Evolutionary conservation across 768 basidiomycete species (phyloP).

Genomic region (Dioszegia aurantiaca): DNA sequence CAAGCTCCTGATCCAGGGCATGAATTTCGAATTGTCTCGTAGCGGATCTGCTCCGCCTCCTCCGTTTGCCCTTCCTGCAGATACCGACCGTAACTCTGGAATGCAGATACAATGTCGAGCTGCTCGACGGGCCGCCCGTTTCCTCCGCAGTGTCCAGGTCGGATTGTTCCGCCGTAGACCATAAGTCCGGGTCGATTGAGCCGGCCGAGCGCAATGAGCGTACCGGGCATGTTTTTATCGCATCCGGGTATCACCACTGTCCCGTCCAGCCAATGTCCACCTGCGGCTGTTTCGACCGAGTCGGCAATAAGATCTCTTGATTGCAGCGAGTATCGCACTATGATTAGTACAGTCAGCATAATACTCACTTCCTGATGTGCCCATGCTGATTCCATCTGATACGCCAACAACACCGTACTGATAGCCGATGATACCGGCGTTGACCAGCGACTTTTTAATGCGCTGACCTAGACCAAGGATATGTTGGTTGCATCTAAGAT

Average conservation of each 20-base stretch:
- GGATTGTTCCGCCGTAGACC: slow-evolving; percentile 96
- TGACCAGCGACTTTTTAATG: slow-evolving; percentile 73
- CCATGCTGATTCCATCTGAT: slow-evolving; percentile 98
- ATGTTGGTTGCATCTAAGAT: slow-evolving; percentile 95
- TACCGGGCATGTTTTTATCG: slow-evolving; percentile 99
- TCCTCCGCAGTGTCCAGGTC: slow-evolving; percentile 85
- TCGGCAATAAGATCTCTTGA: slow-evolving; percentile 97
- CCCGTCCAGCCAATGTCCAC: slow-evolving; percentile 96
- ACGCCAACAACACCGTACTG: slow-evolving; percentile 98
- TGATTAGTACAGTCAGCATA: slow-evolving; percentile 1
- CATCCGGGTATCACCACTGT: slow-evolving; percentile 97
- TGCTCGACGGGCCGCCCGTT: slow-evolving; percentile 60
- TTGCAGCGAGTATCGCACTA: slow-evolving; percentile 69
- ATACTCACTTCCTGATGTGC: slow-evolving; percentile 85
- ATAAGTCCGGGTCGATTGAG: slow-evolving; percentile 94
- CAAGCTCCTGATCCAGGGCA: slow-evolving; percentile 98
- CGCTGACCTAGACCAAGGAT: slow-evolving; percentile 82
- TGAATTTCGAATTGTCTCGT: slow-evolving; percentile 82
- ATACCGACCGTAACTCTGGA: slow-evolving; percentile 95
- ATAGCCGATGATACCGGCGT: slow-evolving; percentile 77
- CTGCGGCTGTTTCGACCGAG: slow-evolving; percentile 90
- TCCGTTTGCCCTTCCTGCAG: slow-evolving; percentile 81
- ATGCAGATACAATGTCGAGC: slow-evolving; percentile 93
- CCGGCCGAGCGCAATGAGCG: slow-evolving; percentile 92
- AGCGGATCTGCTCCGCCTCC: slow-evolving; percentile 76